These are phyloP conservation scores for Ceratocystis variospora DNA, from an alignment of 2,329 filamentous ascomycete species.

Conservation along the genomic window DNA sequence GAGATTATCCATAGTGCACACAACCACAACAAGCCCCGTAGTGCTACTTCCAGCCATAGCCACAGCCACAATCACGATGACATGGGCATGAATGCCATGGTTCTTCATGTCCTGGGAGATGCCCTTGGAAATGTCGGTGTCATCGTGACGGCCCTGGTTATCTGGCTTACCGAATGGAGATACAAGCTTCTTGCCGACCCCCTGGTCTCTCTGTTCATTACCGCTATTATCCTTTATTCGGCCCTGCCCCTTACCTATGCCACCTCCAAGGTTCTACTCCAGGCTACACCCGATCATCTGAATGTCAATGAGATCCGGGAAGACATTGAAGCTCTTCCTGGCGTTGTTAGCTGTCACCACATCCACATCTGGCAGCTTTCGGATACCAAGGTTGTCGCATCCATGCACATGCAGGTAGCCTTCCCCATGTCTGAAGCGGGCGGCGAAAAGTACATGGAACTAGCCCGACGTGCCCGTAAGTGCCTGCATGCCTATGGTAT, in stretches of 20 bases:
- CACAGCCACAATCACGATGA: slow-evolving; percentile 71
- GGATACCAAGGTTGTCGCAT: slow-evolving; percentile 86
- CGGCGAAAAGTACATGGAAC: slow-evolving; percentile 72
- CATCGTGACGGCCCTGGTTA: slow-evolving; percentile 68
- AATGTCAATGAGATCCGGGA: slow-evolving; percentile 80
- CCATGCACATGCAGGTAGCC: slow-evolving; percentile 80
- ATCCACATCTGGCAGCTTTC: slow-evolving; percentile 96
- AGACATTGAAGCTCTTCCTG: slow-evolving; percentile 73
- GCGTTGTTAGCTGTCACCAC: slow-evolving; percentile 84
- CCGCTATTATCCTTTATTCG: slow-evolving; percentile 58
- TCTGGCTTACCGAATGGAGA: slow-evolving; percentile 75
- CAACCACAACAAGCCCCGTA: slow-evolving; percentile 65
- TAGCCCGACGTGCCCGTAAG: slow-evolving; percentile 67
- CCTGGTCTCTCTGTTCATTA: slow-evolving; percentile 85
- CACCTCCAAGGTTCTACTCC: slow-evolving; percentile 76
- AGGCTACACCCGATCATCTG: slow-evolving; percentile 83
- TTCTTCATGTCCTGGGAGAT: slow-evolving; percentile 66
- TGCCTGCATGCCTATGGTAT: slow-evolving; percentile 94
- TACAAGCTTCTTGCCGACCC: slow-evolving; percentile 85
- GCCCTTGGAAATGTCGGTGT: slow-evolving; percentile 78
- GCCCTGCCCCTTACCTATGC: slow-evolving; percentile 67
- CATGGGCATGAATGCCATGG: slow-evolving; percentile 86
- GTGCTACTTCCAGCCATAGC: slow-evolving; percentile 41
- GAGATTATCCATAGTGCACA: slow-evolving; percentile 52
- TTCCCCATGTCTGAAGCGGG: slow-evolving; percentile 78